Evolutionary conservation across 202 grass and related monocot genomes (phyloP).

Genomic region (Eragrostis tef): DNA sequence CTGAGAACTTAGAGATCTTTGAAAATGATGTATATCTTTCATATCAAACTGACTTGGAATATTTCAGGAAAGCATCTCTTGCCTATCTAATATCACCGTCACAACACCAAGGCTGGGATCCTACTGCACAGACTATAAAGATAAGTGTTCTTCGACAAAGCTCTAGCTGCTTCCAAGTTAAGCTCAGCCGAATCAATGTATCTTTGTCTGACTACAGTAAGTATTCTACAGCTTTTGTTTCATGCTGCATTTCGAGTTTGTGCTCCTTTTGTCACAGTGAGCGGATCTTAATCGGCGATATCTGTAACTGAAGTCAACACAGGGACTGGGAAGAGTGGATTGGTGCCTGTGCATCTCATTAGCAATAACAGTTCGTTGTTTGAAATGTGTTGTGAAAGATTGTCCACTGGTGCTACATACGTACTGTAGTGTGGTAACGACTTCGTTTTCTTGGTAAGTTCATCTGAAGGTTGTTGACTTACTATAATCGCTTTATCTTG

Average conservation of each 20-base stretch:
- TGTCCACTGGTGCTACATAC: slow-evolving; percentile 26
- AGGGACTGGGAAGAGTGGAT: slow-evolving; percentile 11
- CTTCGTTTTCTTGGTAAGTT: background rate
- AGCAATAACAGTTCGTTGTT: slow-evolving; percentile 36
- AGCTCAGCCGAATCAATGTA: slow-evolving; percentile 38
- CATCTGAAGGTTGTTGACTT: background rate
- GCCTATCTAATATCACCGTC: slow-evolving; percentile 45
- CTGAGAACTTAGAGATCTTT: slow-evolving; percentile 52
- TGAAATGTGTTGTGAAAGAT: slow-evolving; percentile 23
- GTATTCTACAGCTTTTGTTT: slow-evolving; percentile 42
- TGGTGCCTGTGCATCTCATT: slow-evolving; percentile 22
- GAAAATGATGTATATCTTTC: slow-evolving; percentile 49
- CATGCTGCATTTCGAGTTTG: slow-evolving; percentile 32
- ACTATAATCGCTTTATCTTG: background rate
- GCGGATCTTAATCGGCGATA: slow-evolving; percentile 15
- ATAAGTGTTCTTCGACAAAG: slow-evolving; percentile 40
- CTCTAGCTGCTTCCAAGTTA: slow-evolving; percentile 35
- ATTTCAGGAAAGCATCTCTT: slow-evolving; percentile 46
- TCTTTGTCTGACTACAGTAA: slow-evolving; percentile 48
- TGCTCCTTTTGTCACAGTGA: slow-evolving; percentile 32
- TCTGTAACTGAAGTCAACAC: slow-evolving; percentile 28
- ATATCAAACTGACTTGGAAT: slow-evolving; percentile 55
- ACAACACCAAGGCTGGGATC: slow-evolving; percentile 34
- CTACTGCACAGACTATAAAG: slow-evolving; percentile 43
- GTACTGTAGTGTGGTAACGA: background rate